These are phyloP conservation scores for Euphorbia corollata DNA, from an alignment of 441 rosid genomes.

Conservation along the genomic window DNA sequence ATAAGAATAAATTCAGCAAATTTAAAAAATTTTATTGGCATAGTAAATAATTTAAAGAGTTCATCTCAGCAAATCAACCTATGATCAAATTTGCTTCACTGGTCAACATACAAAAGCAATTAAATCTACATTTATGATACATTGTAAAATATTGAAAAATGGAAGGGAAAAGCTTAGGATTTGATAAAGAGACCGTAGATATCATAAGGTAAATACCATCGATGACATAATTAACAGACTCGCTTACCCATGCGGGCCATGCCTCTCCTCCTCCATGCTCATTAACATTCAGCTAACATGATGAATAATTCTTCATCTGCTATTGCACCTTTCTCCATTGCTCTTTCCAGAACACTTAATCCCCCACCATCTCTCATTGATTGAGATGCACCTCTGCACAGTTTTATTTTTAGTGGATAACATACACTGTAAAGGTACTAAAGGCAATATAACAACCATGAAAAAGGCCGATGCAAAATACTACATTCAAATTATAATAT, in stretches of 20 bases:
- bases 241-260: neutral
- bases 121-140: no score
- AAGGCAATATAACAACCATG: neutral
- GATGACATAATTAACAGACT: neutral
- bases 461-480: neutral
- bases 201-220: neutral
- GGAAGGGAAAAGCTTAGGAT: neutral
- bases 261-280: neutral
- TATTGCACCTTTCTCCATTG: slow-evolving; percentile 90
- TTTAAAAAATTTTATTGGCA: no score
- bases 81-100: no score
- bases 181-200: neutral
- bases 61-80: no score
- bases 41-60: no score
- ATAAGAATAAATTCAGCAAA: no score
- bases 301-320: slow-evolving; percentile 75
- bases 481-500: neutral
- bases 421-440: no score
- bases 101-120: no score
- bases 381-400: slow-evolving; percentile 67
- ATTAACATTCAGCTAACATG: slow-evolving; percentile 52
- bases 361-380: slow-evolving; percentile 68
- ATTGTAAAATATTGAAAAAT: no score
- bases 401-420: neutral
- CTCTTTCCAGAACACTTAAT: slow-evolving; percentile 65